Conservation (phyloP, 495 filamentous ascomycete genomes). For the Paragyromitra xinjiangensis region DNA sequence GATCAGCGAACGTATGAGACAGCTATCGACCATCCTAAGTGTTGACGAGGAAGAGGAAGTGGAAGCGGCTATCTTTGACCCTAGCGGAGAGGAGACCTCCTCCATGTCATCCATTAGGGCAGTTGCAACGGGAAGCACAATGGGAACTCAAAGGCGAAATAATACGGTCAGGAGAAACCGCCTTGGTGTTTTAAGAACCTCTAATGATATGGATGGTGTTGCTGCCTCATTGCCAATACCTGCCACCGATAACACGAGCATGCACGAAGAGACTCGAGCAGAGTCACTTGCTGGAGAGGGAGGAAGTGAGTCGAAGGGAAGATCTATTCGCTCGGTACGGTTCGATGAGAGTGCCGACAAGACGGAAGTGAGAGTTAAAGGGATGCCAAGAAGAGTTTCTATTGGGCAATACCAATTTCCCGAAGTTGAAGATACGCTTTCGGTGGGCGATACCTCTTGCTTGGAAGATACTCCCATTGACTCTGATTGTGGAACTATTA, state of each 20-base stretch:
- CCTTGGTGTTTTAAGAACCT: not conserved
- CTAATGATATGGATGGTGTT: conserved; percentile 4
- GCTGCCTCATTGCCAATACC: not conserved
- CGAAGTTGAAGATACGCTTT: conserved; percentile 3
- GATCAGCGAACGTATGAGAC: conserved; percentile 32
- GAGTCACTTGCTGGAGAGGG: not conserved
- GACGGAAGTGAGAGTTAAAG: not conserved
- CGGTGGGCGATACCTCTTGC: not conserved
- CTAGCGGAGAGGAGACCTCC: not conserved
- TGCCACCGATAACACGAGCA: not conserved
- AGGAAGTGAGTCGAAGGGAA: conserved; percentile 9
- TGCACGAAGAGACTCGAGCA: not conserved
- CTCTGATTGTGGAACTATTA: not conserved
- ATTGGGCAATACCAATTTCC: conserved; percentile 29
- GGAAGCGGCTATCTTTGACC: not conserved
- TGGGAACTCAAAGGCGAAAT: conserved; percentile 17
- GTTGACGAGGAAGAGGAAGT: conserved; percentile 10
- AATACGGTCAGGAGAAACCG: conserved; percentile 23
- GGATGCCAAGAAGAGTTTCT: conserved; percentile 15
- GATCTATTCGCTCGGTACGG: conserved; percentile 4
- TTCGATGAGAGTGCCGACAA: conserved; percentile 22
- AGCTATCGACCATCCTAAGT: conserved; percentile 31
- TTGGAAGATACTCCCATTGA: not conserved
- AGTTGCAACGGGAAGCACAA: conserved; percentile 16
- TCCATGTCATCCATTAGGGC: conserved; percentile 23